Evolutionary conservation across 345 rosid genomes (phyloP), one percentile per base, ranked within the genome.

Genomic region (Triadica sebifera): DNA sequence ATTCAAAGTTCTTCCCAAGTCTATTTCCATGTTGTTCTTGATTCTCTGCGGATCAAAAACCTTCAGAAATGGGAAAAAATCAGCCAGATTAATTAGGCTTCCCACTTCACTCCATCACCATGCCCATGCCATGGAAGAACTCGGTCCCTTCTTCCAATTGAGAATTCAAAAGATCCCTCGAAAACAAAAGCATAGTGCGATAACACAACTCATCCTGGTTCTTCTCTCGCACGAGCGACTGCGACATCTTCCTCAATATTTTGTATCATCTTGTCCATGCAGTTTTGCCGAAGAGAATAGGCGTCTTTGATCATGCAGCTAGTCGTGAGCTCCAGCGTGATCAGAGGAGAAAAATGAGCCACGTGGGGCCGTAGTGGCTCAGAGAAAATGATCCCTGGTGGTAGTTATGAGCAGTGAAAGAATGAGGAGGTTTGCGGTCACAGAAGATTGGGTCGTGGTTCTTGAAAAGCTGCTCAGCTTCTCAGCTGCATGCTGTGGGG

Each of bases 31-130:
- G 52, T 66, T 50, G 68, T 53, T 76, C 68, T 56, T 78, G 46
- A 82, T 20, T 25, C 82, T 74, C 25, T 78, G 85, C 19, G 75
- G 85, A 75, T 82, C 82, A 25, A 68, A 58, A 56, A 52, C 19
- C 62, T 37, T 55, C 53, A 81, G 50, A 41, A 64, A 72, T 5
- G 77, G 81, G 0, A 72, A 16, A 10, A 67, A n/a, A n/a, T n/a
- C n/a, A 72, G 15, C 76, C 83, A 5, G 77, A 59, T 49, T 75
- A 16, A 61, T 80, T 80, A 29, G 74, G 77, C 37, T 55, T 62
- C 34, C 72, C 74, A 15, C 8, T 37, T 60, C 80, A 53, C 71
- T 38, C 49, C 62, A 38, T 20, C 4, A 55, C 6, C 38, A 37
- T 67, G 62, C 20, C 53, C 77, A 69, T 51, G 43, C 78, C 74